Conservation (phyloP, 495 filamentous ascomycete genomes). For the Articulospora tetracladia region DNA sequence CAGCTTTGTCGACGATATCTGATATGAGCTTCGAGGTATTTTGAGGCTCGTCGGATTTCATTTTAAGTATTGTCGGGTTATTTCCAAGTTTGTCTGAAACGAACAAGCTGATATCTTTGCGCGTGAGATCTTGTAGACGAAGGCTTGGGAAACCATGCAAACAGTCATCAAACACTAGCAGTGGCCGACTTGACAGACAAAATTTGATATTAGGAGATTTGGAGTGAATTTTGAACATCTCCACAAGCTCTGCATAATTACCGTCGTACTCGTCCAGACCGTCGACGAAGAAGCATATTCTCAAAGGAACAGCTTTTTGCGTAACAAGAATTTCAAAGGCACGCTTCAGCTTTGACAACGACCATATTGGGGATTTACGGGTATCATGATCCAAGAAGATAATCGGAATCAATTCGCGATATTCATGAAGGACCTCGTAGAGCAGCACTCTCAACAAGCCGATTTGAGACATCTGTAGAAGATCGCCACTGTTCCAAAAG, state of each 20-base stretch:
- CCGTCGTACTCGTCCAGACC: conserved; percentile 34
- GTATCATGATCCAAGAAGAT: conserved; percentile 4
- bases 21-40: conserved; percentile 5
- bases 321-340: conserved; percentile 7
- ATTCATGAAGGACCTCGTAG: conserved; percentile 16
- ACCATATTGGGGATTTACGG: neutral
- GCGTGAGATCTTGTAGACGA: conserved; percentile 26
- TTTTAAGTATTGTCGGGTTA: conserved; percentile 10
- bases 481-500: conserved; percentile 33
- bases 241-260: conserved; percentile 6
- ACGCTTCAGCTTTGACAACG: neutral
- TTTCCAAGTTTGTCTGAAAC: conserved; percentile 14
- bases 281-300: conserved; percentile 29
- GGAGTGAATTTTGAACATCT: conserved; percentile 22
- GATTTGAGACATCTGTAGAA: conserved; percentile 26
- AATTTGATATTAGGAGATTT: conserved; percentile 24
- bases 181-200: conserved; percentile 34
- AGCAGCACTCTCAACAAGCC: conserved; percentile 29
- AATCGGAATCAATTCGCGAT: conserved; percentile 9
- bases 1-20: conserved; percentile 27
- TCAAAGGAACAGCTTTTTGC: conserved; percentile 4
- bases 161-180: conserved; percentile 37
- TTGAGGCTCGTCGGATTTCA: neutral
- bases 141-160: conserved; percentile 29
- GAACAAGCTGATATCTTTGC: conserved; percentile 24